These are phyloP conservation scores for Tricholoma hemisulphureum DNA, from an alignment of 768 basidiomycete genomes.

Conservation along the genomic window DNA sequence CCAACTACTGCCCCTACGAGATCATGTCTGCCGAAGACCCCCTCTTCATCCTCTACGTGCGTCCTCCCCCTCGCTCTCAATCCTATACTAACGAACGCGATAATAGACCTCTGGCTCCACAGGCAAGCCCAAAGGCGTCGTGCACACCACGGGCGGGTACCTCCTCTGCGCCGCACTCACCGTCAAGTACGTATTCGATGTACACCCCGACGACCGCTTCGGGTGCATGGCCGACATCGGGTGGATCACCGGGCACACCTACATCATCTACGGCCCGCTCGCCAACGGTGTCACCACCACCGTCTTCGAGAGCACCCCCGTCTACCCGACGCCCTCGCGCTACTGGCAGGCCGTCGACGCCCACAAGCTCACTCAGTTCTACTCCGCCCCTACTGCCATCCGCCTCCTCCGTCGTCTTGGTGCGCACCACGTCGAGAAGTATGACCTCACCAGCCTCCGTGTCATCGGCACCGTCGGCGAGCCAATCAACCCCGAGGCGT, in stretches of 20 bases:
- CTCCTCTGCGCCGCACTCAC: constrained; percentile 89
- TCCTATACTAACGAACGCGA: constrained; percentile 6
- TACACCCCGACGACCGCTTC: constrained; percentile 94
- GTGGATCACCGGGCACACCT: constrained; percentile 98
- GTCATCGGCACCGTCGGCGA: constrained; percentile 94
- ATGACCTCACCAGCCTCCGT: constrained; percentile 81
- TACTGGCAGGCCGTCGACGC: constrained; percentile 97
- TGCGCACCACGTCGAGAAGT: constrained; percentile 75
- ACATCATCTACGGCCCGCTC: constrained; percentile 96
- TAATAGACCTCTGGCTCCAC: constrained; percentile 88
- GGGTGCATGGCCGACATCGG: constrained; percentile 99
- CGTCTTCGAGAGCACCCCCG: constrained; percentile 95
- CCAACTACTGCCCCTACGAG: constrained; percentile 85
- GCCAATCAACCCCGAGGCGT: constrained; percentile 98
- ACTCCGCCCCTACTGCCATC: constrained; percentile 93
- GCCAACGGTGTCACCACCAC: constrained; percentile 79
- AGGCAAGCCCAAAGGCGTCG: constrained; percentile 96
- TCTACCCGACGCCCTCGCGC: constrained; percentile 93
- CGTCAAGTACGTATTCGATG: constrained; percentile 96
- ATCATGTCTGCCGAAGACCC: constrained; percentile 93
- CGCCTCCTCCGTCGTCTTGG: constrained; percentile 81
- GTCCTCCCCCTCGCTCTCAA: constrained; percentile 29
- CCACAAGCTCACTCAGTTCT: constrained; percentile 94
- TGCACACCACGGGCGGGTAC: constrained; percentile 87
- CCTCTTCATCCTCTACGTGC: constrained; percentile 95